Base-by-base conservation (phyloP, 805 yeast genomes). In the Candida parachauliodes region DNA sequence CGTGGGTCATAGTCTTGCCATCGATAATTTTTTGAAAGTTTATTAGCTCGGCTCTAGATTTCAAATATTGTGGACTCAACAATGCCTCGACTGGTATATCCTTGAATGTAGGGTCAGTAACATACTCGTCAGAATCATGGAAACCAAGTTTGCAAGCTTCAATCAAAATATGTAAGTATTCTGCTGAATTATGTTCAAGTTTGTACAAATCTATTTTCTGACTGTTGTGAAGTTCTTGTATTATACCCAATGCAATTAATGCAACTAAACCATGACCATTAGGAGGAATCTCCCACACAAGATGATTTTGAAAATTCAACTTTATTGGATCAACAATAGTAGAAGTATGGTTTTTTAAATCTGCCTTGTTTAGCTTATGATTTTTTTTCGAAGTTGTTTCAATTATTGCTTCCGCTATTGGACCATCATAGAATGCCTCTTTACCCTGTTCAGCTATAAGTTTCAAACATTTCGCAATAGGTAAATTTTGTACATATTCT, bases 201-300 rank as follows among this genome's bases (percentile, higher is more conserved):
- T 49, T 41, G 32, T 57, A 47, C 28, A 82, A 51, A 35, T 76
- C 67, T 9, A 68, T 58, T 12, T 49, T 51, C 3, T 74, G 73
- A 12, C 51, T 42, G 12, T 60, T 61, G 22, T 76, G 76, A 41
- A 85, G 64, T 25, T 75, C 74, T 46, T 70, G 71, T 44, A 85
- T 71, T 30, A 81, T 65, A 0, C 91, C 93, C 34, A 83, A 57
- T 0, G 91, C 79, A 12, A 83, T 60, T 34, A 85, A 62, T 0
- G 89, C 93, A 31, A 85, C 84, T 10, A 85, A 58, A 7, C 94
- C 94, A 37, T 85, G 87, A 3, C 91, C 87, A 56, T 80, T 84
- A 10, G 95, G 95, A 8, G 95, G 93, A 44, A 84, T 79, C 55
- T 85, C 93, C 86, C 89, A 81, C 18, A 85, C 64, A 20, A 67